A percentile compares a stretch with the other conserved stretches of the same genome.
Conservation (phyloP, 805 yeast species). For the Lipomyces oligophaga region DNA sequence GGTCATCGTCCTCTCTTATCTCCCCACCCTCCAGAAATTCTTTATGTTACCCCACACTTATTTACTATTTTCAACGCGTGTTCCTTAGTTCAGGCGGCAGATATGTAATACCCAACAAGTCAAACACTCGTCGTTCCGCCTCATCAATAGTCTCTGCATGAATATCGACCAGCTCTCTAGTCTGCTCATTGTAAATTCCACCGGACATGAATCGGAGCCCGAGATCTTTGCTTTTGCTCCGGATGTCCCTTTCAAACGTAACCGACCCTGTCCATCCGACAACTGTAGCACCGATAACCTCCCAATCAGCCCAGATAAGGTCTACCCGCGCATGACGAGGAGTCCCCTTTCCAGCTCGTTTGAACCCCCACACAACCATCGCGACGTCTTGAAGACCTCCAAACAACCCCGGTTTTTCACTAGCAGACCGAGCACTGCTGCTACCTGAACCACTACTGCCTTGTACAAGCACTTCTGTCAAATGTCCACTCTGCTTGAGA, state of each 20-base stretch:
- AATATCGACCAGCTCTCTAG: slow-evolving; percentile 16
- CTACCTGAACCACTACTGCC: no score
- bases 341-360: slow-evolving; percentile 1
- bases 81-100: slow-evolving; percentile 24
- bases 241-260: slow-evolving; percentile 27
- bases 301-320: slow-evolving; percentile 26
- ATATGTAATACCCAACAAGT: slow-evolving; percentile 18
- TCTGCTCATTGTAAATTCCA: slow-evolving; percentile 18
- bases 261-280: slow-evolving; percentile 31
- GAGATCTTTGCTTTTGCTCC: slow-evolving; percentile 10
- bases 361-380: slow-evolving; percentile 20
- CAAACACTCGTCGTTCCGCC: slow-evolving; percentile 26
- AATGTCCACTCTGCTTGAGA: slow-evolving; percentile 10
- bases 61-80: slow-evolving; percentile 25
- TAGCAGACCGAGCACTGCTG: no score
- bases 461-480: slow-evolving; percentile 15
- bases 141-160: slow-evolving; percentile 19
- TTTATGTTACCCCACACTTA: no score
- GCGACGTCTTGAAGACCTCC: slow-evolving; percentile 17
- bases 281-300: slow-evolving; percentile 22
- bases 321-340: slow-evolving; percentile 24
- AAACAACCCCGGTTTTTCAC: not conserved
- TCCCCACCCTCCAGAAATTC: no score
- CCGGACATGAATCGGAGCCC: slow-evolving; percentile 20
- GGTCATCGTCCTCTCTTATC: no score